Evolutionary conservation across 495 filamentous ascomycete species (phyloP).

Genomic region (Pyrenopolyporus hunteri): DNA sequence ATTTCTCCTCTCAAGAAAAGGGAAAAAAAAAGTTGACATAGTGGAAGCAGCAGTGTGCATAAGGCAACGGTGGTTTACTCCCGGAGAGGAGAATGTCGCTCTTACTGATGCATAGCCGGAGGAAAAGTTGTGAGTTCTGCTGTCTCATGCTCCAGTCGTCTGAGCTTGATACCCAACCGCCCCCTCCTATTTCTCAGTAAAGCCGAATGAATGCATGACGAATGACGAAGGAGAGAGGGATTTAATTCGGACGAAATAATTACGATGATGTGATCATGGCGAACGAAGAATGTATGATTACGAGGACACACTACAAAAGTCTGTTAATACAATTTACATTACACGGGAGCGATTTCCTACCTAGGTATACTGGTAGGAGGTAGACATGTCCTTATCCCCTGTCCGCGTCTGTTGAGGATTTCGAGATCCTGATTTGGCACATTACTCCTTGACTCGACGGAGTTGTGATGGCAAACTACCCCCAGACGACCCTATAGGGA

Average conservation of each 20-base stretch:
- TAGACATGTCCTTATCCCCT: too few species aligned
- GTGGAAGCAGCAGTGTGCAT: slow-evolving; percentile 12
- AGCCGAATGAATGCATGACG: slow-evolving; percentile 7
- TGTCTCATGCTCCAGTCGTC: slow-evolving; percentile 7
- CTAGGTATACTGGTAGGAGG: too few species aligned
- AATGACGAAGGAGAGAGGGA: slow-evolving; percentile 7
- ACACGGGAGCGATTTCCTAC: background rate
- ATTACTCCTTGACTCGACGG: slow-evolving; percentile 3
- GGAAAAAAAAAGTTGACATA: slow-evolving; percentile 3
- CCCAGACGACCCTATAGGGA: background rate
- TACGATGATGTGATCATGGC: background rate
- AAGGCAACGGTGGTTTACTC: slow-evolving; percentile 13
- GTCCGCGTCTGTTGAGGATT: background rate
- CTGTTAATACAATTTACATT: slow-evolving; percentile 30
- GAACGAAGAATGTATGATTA: slow-evolving; percentile 26
- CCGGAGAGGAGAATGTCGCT: slow-evolving; percentile 10
- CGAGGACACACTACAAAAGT: slow-evolving; percentile 14
- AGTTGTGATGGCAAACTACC: background rate
- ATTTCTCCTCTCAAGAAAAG: too few species aligned
- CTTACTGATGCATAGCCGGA: slow-evolving; percentile 33
- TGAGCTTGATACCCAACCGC: slow-evolving; percentile 26
- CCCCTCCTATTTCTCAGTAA: slow-evolving; percentile 3
- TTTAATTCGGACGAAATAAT: slow-evolving; percentile 3
- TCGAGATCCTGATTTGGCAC: slow-evolving; percentile 11
- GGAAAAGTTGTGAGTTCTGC: slow-evolving; percentile 14